phyloP scores from a whole-genome alignment of 768 basidiomycete species.

The Hemileccinum impolitum region DNA sequence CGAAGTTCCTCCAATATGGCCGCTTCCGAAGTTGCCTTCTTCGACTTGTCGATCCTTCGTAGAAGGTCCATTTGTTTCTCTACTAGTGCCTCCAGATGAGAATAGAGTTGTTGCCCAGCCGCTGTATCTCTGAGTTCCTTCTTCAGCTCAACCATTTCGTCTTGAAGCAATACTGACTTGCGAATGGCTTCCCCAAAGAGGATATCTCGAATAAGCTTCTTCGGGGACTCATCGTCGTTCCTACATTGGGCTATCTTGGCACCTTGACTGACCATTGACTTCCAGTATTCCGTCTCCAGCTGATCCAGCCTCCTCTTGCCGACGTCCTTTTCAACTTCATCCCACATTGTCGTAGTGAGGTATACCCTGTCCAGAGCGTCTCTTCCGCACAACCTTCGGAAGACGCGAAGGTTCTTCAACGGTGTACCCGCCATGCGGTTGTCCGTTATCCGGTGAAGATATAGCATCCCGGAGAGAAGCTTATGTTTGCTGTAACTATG shows the following conservation, averaged over 20 bases:
- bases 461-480: constrained; percentile 33
- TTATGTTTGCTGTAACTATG: constrained; percentile 9
- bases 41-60: too few relatives aligned
- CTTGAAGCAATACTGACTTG: too few relatives aligned
- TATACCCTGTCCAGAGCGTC: constrained; percentile 31
- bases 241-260: constrained; percentile 7
- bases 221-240: constrained; percentile 7
- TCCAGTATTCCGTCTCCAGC: constrained; percentile 2
- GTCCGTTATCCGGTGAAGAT: constrained; percentile 40
- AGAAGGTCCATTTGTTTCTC: too few relatives aligned
- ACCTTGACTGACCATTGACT: constrained; percentile 7
- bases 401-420: constrained; percentile 33
- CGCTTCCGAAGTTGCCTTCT: too few relatives aligned
- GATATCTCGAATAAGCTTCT: constrained; percentile 3
- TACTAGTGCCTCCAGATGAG: too few relatives aligned
- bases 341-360: constrained; percentile 38
- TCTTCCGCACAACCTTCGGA: constrained; percentile 27
- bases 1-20: too few relatives aligned
- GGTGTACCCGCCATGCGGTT: constrained; percentile 35
- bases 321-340: constrained; percentile 16
- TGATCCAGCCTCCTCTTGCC: constrained; percentile 15
- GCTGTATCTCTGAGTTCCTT: too few relatives aligned
- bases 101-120: too few relatives aligned
- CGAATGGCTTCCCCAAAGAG: not conserved
- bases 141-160: too few relatives aligned